phyloP scores from a whole-genome alignment of 2,329 filamentous ascomycete species.

The Orbilia oligospora region DNA sequence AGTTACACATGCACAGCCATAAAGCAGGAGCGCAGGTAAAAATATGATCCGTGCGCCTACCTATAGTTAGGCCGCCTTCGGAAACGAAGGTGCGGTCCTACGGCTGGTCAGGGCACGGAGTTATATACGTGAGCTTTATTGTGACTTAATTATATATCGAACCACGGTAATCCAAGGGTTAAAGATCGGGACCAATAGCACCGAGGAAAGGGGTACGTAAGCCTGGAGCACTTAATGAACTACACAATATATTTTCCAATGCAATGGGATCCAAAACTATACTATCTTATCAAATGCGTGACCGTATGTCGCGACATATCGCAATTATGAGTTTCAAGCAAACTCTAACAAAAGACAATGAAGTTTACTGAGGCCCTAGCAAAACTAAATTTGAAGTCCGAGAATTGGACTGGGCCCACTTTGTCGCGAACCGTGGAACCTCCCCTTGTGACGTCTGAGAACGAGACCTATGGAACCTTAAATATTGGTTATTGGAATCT shows the following conservation, averaged over 20 bases:
- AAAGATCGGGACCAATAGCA: neutral
- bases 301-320: neutral
- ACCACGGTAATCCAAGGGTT: conserved; percentile 24
- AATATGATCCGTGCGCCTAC: neutral
- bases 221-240: neutral
- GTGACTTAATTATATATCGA: conserved; percentile 9
- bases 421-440: neutral
- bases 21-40: neutral
- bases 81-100: neutral
- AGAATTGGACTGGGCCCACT: neutral
- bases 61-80: neutral
- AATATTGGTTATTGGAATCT: neutral
- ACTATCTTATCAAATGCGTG: no score
- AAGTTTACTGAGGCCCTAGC: neutral
- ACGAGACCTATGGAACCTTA: neutral
- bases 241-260: neutral
- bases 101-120: neutral
- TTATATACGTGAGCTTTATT: neutral
- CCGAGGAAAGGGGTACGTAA: conserved; percentile 1
- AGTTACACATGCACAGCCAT: no score
- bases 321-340: neutral
- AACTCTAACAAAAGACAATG: neutral
- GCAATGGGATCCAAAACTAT: no score
- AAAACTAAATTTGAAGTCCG: neutral
- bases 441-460: no score